Evolutionary conservation across 805 yeast genomes (phyloP), one percentile per base, ranked within the genome.

Genomic region (Candida endomychidarum): DNA sequence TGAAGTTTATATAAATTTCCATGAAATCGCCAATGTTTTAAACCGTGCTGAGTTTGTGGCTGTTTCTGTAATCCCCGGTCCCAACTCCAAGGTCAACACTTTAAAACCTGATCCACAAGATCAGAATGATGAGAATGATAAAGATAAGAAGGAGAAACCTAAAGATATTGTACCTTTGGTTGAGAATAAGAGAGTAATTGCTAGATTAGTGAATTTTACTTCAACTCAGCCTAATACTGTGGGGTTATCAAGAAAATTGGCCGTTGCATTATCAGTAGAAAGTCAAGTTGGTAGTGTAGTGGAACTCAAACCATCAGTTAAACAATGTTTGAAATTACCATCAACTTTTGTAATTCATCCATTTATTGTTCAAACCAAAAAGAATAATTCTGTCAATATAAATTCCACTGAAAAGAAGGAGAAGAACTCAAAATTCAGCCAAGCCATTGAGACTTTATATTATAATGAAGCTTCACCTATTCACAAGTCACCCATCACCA

Each of bases 191-290:
- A 59, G 69, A 21, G 55, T 84, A 0, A 63, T 74, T 2, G 91
- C 89, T 0, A 68, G 63, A 25, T 51, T 83, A 2, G 63, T 75
- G 0, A 66, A 69, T 43, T 58, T 50, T 45, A 59, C 65, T 0
- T 67, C 72, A 0, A 23, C 48, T 11, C 39, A 46, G 4, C 43
- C 53, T 0, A 61, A 65, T 11, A 66, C 67, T 20, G 76, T 74
- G 8, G 83, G 79, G 0, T 49, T 86, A 8, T 80, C 89, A 0
- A 53, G 56, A 12, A 60, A 73, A 3, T 61, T 84, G 24, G 71
- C 86, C 0, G 60, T 72, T 15, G 80, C 89, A 0, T 63, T 86
- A 18, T 78, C 80, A 0, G 60, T 78, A 1, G 74, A 72, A 23
- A 53, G 56, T 5, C 48, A 54, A 11, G 65, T 78, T 6, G 91